Evolutionary conservation across 75 land plant genomes (phyloP).

Genomic region (Cryptomeria japonica): DNA sequence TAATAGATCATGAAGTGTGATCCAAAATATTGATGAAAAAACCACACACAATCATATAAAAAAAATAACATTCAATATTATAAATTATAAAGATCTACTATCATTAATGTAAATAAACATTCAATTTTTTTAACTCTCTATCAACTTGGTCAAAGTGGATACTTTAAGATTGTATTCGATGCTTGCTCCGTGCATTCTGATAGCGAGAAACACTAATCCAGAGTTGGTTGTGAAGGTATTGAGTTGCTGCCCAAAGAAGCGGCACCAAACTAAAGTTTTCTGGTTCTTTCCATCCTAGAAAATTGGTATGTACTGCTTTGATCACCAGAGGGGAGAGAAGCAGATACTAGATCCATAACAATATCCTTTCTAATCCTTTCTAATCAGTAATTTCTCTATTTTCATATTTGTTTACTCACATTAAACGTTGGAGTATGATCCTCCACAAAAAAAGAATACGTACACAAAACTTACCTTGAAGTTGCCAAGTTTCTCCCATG

Average conservation of each 20-base stretch:
- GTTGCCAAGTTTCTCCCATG: conserved; percentile 77
- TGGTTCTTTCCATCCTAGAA: conserved; percentile 17
- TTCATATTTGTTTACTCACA: too few relatives aligned
- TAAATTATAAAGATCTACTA: too few relatives aligned
- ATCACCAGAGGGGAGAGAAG: conserved; percentile 42
- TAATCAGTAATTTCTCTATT: too few relatives aligned
- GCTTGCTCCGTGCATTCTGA: conserved; percentile 49
- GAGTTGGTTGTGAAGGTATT: conserved; percentile 51
- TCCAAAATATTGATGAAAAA: too few relatives aligned
- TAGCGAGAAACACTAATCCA: conserved; percentile 66
- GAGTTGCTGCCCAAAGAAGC: conserved; percentile 30
- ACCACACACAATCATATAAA: too few relatives aligned
- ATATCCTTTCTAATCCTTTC: background rate
- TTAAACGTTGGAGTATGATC: too few relatives aligned
- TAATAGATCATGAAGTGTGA: too few relatives aligned
- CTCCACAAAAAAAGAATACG: too few relatives aligned
- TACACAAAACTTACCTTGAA: conserved; percentile 47
- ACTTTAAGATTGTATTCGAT: conserved; percentile 43
- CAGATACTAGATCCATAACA: conserved; percentile 20
- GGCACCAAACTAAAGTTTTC: conserved; percentile 15
- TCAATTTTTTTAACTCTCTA: background rate
- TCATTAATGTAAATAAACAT: too few relatives aligned
- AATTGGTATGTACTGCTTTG: conserved; percentile 22
- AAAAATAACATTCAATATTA: too few relatives aligned
- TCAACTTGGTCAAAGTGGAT: conserved; percentile 56